These are phyloP conservation scores for Arthrobotrys musiformis DNA, from an alignment of 2,329 filamentous ascomycete species.

Conservation along the genomic window DNA sequence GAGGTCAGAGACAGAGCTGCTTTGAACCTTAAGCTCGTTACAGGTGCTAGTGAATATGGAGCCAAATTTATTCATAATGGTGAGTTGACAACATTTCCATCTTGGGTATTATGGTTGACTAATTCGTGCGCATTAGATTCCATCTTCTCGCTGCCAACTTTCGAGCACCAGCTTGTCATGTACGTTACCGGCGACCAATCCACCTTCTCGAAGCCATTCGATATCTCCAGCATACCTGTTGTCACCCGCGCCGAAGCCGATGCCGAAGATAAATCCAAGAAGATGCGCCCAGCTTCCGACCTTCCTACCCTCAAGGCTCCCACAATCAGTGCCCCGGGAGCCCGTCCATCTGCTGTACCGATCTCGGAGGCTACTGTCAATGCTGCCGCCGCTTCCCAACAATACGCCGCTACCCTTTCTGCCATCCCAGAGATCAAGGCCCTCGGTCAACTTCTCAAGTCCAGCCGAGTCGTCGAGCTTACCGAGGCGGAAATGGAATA, in stretches of 20 bases:
- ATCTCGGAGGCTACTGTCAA: conserved; percentile 80
- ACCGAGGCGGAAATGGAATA: conserved; percentile 98
- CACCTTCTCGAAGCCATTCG: conserved; percentile 85
- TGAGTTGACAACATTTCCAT: conserved; percentile 61
- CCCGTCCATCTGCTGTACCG: conserved; percentile 65
- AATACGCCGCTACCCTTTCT: conserved; percentile 71
- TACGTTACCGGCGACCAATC: conserved; percentile 93
- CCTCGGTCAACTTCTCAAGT: conserved; percentile 92
- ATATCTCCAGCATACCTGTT: conserved; percentile 87
- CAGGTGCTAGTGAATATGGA: conserved; percentile 87
- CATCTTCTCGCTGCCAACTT: conserved; percentile 92
- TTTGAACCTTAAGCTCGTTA: conserved; percentile 90
- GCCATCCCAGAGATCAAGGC: conserved; percentile 86
- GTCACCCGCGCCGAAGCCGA: conserved; percentile 96
- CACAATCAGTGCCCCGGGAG: conserved; percentile 79
- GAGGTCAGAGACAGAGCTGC: conserved; percentile 96
- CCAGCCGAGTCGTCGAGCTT: conserved; percentile 83
- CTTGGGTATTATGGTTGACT: not conserved
- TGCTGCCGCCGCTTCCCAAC: conserved; percentile 82
- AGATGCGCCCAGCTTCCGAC: conserved; percentile 79
- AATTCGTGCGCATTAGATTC: conserved; percentile 72
- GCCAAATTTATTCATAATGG: conserved; percentile 91
- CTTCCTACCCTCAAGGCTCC: conserved; percentile 94
- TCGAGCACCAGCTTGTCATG: conserved; percentile 96
- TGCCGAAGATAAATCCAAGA: conserved; percentile 95